A percentile compares a stretch with the other conserved stretches of the same genome.
Evolutionary conservation across 257 asterid genomes (phyloP).

Genomic region (Avicennia marina): DNA sequence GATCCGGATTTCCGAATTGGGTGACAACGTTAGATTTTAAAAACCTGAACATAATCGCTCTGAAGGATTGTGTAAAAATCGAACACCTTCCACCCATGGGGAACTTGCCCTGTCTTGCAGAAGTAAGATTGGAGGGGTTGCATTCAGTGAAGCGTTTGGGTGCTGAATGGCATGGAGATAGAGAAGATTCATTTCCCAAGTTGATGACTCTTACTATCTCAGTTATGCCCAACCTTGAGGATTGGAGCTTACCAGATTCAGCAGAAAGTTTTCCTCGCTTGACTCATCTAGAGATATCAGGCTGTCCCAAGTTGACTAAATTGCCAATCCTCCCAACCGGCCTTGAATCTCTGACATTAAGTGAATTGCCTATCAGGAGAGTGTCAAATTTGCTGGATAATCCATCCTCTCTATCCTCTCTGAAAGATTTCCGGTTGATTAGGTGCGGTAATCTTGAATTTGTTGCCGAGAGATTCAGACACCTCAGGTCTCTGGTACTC

Average conservation of each 20-base stretch:
- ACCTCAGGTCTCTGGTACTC: conserved; percentile 1
- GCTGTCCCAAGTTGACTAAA: conserved; percentile 7
- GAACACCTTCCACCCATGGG: conserved; percentile 24
- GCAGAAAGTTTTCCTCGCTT: conserved; percentile 12
- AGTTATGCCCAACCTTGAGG: conserved; percentile 5
- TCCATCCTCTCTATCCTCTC: neutral
- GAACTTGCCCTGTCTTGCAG: conserved; percentile 7
- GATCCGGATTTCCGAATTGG: conserved; percentile 24
- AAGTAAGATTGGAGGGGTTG: neutral
- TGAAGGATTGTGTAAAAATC: conserved; percentile 4
- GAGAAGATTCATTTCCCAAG: conserved; percentile 18
- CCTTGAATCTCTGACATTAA: neutral
- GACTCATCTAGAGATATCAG: rapidly evolving
- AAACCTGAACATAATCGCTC: neutral
- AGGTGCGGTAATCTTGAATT: conserved; percentile 1
- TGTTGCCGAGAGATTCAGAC: neutral
- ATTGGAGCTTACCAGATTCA: conserved; percentile 12
- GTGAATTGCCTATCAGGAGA: neutral
- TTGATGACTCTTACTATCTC: neutral
- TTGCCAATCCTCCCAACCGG: neutral
- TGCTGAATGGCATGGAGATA: conserved; percentile 12
- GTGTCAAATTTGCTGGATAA: conserved; percentile 11
- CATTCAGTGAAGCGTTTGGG: conserved; percentile 10
- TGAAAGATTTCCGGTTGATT: neutral
- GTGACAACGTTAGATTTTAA: neutral